Base-by-base conservation (phyloP, 305 asterid genomes). In the Galium porrigens region DNA sequence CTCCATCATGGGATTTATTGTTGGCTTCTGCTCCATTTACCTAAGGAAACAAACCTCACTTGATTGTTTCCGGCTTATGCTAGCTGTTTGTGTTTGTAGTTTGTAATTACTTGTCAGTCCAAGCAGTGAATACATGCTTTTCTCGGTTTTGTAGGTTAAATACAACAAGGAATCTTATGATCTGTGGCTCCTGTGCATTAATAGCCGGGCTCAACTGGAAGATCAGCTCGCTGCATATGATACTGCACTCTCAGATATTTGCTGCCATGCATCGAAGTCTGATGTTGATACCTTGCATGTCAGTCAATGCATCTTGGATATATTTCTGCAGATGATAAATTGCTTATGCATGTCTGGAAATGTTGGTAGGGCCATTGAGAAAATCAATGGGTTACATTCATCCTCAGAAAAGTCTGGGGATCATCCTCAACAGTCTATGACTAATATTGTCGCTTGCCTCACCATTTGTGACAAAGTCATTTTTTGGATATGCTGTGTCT, bases 151-250 rank as follows among this genome's bases (percentile, higher is more conserved):
- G 58, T 73, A 81, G 85, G 85, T 78, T 55, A 72, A 68, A 27
- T 65, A 71, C 69, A 74, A 61, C 63, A 68, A 68, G 39, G 70
- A 52, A 34, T 71, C 82, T 42, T 81, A 78, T 64, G 85, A 76
- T 58, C 80, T 81, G 67, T 81, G 85, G 85, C 78, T 81, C 56
- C 27, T 81, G 70, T 78, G 60, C 75, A 78, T 78, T 32, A 74
- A 81, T 69, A 68, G 85, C 68, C 81, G 82, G 62, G 73, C 37
- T 46, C 70, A 55, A 58, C 72, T 81, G 48, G 76, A 76, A 44
- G 80, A 81, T 61, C 74, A 75, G 60, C 56, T 78, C 68, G 74
- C 74, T 72, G 83, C 80, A 6, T 81, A 78, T 70, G 81, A 79
- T 61, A 68, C 71, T 58, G 85, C 85, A 56, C 74, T 81, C 39